Evolutionary conservation across 768 basidiomycete species (phyloP), one percentile per base, ranked within the genome.

Genomic region (Lentinula aciculospora): DNA sequence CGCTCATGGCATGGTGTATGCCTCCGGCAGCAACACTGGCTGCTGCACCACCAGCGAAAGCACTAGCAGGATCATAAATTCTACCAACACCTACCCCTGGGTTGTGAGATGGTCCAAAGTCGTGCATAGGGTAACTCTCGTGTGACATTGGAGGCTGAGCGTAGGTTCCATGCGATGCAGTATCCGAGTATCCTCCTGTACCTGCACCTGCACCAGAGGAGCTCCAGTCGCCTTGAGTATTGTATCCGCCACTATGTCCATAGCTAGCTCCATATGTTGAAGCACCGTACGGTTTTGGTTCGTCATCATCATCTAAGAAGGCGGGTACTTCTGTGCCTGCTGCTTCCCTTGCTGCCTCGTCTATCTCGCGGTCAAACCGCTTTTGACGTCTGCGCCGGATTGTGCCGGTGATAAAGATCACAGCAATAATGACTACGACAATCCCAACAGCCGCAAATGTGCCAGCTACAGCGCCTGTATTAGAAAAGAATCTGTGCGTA

Each of bases 371-470:
- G 66, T 92, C 89, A 63, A 89, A 85, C 42, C 79, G 75, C 59
- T 75, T 68, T 3, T 82, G 83, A 1, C 85, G 82, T 6, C 85
- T 83, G 0, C 88, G 81, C 8, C 88, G 84, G 62, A 88, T 60
- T 59, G 70, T 69, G 58, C 77, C 82, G 36, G 81, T 77, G 46
- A 80, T 60, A 28, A 82, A 60, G 6, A 73, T 73, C 59, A 90
- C 66, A 64, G 80, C 13, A 63, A 88, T 55, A 8, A 72, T 81
- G 47, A 82, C 61, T 19, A 65, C 81, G 51, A 88, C 66, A 32
- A 91, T 63, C n/a, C 88, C 88, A 15, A 85, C 86, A 46, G 83
- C 85, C 19, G 82, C 72, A 72, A 90, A 91, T 0, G 83, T 82
- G 12, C 84, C 89, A 1, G 85, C 85, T 1, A 90, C 84, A 0